phyloP scores from a whole-genome alignment of 108 stramenopile species.

The Fistulifera solaris region DNA sequence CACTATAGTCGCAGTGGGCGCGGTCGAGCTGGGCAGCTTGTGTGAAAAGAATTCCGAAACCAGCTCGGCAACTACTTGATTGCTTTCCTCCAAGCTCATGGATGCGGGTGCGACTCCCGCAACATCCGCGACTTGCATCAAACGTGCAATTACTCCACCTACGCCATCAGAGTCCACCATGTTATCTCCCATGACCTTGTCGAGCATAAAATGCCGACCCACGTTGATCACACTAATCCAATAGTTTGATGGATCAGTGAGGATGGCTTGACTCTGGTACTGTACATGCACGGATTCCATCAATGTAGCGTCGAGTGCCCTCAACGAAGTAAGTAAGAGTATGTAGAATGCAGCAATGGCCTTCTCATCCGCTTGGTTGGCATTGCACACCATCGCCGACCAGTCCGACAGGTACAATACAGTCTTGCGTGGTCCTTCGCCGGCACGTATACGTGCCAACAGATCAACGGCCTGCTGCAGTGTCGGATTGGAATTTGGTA shows the following conservation, averaged over 20 bases:
- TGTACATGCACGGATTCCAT: conserved; percentile 70
- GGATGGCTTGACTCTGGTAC: conserved; percentile 76
- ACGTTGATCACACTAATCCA: conserved; percentile 93
- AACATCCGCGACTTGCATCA: conserved; percentile 79
- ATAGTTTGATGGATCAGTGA: conserved; percentile 86
- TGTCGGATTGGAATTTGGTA: conserved; percentile 58
- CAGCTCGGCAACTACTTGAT: conserved; percentile 19
- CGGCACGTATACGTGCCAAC: conserved; percentile 22
- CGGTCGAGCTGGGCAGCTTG: conserved; percentile 35
- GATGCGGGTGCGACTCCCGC: conserved; percentile 62
- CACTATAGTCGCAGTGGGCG: conserved; percentile 3
- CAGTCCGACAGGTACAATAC: conserved; percentile 80
- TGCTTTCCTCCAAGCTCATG: conserved; percentile 34
- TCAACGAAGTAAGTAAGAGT: conserved; percentile 48
- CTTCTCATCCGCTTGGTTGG: conserved; percentile 77
- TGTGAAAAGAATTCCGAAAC: conserved; percentile 30
- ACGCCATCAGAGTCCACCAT: conserved; percentile 80
- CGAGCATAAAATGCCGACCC: conserved; percentile 78
- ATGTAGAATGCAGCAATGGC: conserved; percentile 65
- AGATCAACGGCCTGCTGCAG: conserved; percentile 70
- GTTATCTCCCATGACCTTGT: conserved; percentile 72
- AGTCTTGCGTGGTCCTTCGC: conserved; percentile 7
- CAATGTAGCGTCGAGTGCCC: conserved; percentile 43
- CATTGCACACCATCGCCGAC: conserved; percentile 72
- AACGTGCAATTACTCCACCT: conserved; percentile 70